Base-by-base conservation (phyloP, 495 filamentous ascomycete genomes). In the Schizothecium vesticola region DNA sequence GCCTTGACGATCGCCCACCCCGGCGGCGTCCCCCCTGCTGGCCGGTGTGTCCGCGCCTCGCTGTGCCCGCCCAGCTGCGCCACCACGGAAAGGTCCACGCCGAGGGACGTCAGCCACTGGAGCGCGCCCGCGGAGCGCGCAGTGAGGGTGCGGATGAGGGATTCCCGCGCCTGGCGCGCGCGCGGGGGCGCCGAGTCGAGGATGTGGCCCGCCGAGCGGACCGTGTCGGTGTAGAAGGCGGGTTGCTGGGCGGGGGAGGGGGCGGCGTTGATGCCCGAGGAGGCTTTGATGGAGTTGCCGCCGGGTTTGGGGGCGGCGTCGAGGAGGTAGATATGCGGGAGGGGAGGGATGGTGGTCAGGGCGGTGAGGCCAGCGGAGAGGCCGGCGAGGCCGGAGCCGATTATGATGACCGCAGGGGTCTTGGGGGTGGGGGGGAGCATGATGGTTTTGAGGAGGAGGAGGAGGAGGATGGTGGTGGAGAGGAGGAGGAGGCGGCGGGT, bases 251-350 rank as follows among this genome's bases (percentile, higher is more conserved):
- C 86, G 19, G 76, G 75, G 0, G 85, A 87, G 16, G 81, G 80
- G 0, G 85, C 84, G 8, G 85, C 87, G 71, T 87, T 89, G 75
- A 89, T 89, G 4, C 86, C 86, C 0, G 86, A 88, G 0, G 86
- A 87, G 1, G 86, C 86, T 70, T 89, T 89, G 74, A 87, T 86
- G 72, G 79, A 83, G 70, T 89, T 89, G 9, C 86, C 86, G n/a
- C 86, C 86, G 0, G 86, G 85, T 67, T 85, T 86, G 12, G 80
- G 64, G 11, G 80, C 78, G 8, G 84, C 79, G 60, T 88, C 86
- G n/a, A 88, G 76, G 61, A 88, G 72, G 31, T 73, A 72, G 3
- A 88, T 85, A 3, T 19, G 5, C 65, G 68, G 0, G 77, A 65
- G 12, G 83, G 73, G 25, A 80, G 79, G 24, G 81, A 78, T 6